Evolutionary conservation across 2,329 filamentous ascomycete genomes (phyloP), one percentile per base, ranked within the genome.

Genomic region (Anthostomella pinea): DNA sequence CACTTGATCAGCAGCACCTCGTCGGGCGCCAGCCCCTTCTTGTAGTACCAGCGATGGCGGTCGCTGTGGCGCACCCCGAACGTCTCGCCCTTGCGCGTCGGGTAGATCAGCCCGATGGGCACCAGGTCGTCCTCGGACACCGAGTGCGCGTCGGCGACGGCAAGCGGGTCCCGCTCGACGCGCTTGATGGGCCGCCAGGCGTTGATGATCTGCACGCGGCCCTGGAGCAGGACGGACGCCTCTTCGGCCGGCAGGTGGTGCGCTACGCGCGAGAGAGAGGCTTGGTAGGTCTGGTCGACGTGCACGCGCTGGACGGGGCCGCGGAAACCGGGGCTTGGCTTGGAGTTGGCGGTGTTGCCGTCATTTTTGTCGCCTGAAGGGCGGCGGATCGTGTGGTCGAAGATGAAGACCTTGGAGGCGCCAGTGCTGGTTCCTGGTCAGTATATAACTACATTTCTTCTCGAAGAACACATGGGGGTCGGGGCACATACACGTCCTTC

Each of bases 1-100:
- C 75, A 79, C 56, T 81, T 82, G 58, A 82, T 77, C 27, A 82
- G 49, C 3, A 76, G 63, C 3, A 75, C 70, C 59, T 82, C 68
- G 3, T 72, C 63, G 0, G 75, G 73, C 0, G 61, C 65, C 51
- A 79, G 68, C 1, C 63, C 65, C 30, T 64, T 65, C 41, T 72
- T 65, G 54, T 75, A 79, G 52, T 69, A 73, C 75, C 75, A 79
- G 49, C 59, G 63, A 24, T 76, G 71, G 2, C 46, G 37, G 0
- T 53, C 46, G 39, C 66, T 64, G 33, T 70, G 47, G n/a, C 58
- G 60, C 2, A 75, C 67, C 0, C 53, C 45, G 41, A 67, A 71
- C 8, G 71, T 76, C 60, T 75, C 71, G 10, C 73, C 73, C 20
- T 59, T 55, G 4, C 72, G 65, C 36, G 67, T 60, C 0, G 73